Conservation (phyloP, 2,329 filamentous ascomycete species). For the Xenoacremonium recifei region DNA sequence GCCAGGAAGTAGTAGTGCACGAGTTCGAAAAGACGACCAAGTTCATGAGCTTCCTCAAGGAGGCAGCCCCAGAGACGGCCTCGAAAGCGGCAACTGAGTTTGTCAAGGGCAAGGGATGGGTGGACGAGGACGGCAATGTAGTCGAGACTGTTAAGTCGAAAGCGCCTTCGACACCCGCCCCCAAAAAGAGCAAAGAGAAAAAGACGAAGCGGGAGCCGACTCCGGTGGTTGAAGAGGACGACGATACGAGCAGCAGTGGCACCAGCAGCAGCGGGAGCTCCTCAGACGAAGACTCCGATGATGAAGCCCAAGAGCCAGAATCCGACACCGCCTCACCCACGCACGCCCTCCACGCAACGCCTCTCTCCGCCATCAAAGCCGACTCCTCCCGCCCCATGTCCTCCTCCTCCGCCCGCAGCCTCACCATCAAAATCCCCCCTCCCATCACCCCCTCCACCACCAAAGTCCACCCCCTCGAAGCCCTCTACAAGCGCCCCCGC, state of each 20-base stretch:
- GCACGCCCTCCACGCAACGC: conserved; percentile 17
- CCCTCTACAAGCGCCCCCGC: conserved; percentile 74
- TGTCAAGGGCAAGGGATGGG: conserved; percentile 85
- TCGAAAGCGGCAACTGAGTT: conserved; percentile 56
- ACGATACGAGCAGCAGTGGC: conserved; percentile 27
- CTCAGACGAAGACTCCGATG: conserved; percentile 33
- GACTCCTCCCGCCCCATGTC: conserved; percentile 45
- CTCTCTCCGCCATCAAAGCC: conserved; percentile 24
- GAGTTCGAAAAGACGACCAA: conserved; percentile 87
- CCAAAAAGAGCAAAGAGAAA: conserved; percentile 20
- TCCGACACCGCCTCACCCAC: conserved; percentile 13
- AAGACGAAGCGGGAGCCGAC: conserved; percentile 14
- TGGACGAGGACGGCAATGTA: conserved; percentile 74
- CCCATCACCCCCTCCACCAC: conserved; percentile 45
- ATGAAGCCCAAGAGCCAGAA: conserved; percentile 20
- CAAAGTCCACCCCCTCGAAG: conserved; percentile 80
- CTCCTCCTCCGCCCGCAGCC: conserved; percentile 46
- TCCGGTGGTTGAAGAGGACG: conserved; percentile 17
- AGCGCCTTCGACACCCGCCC: conserved; percentile 14
- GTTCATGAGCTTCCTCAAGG: conserved; percentile 77
- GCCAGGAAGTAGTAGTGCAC: conserved; percentile 68
- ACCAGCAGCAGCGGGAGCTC: conserved; percentile 35
- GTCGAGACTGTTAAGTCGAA: conserved; percentile 59
- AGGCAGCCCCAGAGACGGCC: conserved; percentile 26
- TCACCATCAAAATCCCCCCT: conserved; percentile 56